Base-by-base conservation (phyloP, 2,329 filamentous ascomycete genomes). In the Helotiales sp. region DNA sequence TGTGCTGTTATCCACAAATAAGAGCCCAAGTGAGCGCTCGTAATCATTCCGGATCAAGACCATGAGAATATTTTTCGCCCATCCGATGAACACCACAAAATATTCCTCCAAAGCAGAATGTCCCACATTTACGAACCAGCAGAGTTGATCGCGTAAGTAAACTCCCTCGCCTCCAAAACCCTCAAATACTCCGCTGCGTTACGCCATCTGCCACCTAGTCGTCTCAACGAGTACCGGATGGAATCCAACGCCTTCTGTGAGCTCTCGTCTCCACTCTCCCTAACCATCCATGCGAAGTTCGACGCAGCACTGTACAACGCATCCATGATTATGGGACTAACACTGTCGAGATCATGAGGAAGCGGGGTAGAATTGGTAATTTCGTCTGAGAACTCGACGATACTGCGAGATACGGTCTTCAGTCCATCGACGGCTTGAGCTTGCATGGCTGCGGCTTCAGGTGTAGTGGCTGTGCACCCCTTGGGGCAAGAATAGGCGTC, bases 311-410 rank as follows among this genome's bases (percentile, higher is more conserved):
- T 66, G 56, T 76, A 77, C n/a, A 76, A 34, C 9, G 67, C 63
- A 60, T 76, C 73, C 60, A 77, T 67, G 30, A 72, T 66, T 9
- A 76, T 63, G 4, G 74, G 74, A 55, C 70, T 73, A 4, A 74
- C 52, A 12, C 62, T 54, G 25, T 68, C 66, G 13, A 72, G 60
- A 44, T 67, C 69, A 25, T 66, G 58, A 5, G 66, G 63, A 5
- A 53, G 52, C 6, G 58, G 54, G 3, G 65, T 65, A 17, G 65
- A 55, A 10, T 57, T 55, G 17, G 66, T 60, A 13, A 71, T 52
- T 6, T 71, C 63, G 2, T 68, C 62, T 24, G 65, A 64, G 47
- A 76, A 68, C 15, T 67, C 67, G 2, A 67, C 60, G 8, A 74
- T 65, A 17, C 57, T 66, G 5, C 63, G 52, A 13, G 71, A 68